A percentile compares a stretch with the other conserved stretches of the same genome.
phyloP scores from a whole-genome alignment of 2,329 filamentous ascomycete species.

The Neopestalotiopsis sp. region DNA sequence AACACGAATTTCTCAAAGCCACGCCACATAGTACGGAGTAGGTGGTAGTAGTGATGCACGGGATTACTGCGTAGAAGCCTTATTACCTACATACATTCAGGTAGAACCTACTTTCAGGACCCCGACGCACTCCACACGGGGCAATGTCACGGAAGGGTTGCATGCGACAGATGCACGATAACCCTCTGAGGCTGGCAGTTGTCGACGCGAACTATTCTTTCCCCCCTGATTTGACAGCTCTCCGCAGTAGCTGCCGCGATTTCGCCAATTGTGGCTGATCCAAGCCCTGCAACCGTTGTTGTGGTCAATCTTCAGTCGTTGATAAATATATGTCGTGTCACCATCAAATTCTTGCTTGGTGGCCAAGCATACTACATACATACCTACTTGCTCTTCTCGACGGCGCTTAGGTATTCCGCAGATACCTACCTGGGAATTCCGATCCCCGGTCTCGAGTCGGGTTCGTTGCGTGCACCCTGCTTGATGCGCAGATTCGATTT shows the following conservation, averaged over 20 bases:
- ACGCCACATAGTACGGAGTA: neutral
- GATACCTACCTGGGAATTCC: neutral
- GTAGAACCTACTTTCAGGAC: neutral
- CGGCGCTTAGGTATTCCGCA: neutral
- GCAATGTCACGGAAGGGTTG: neutral
- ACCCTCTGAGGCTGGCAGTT: neutral
- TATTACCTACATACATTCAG: no score
- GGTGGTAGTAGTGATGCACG: neutral
- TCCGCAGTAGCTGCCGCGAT: neutral
- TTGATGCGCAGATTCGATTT: neutral
- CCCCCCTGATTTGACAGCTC: neutral
- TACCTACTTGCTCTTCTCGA: neutral
- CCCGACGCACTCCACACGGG: conserved; percentile 1
- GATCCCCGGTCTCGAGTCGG: neutral
- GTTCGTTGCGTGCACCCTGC: neutral
- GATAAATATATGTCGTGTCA: conserved; percentile 5
- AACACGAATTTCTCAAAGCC: neutral
- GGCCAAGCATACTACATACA: neutral
- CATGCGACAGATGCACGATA: neutral
- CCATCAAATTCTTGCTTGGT: neutral
- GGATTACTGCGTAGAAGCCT: neutral
- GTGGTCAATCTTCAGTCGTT: neutral
- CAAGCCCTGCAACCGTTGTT: neutral
- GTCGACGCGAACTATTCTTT: neutral
- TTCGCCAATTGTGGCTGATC: neutral